Evolutionary conservation across 345 rosid genomes (phyloP), one percentile per base, ranked within the genome.

Genomic region (Carallia brachiata): DNA sequence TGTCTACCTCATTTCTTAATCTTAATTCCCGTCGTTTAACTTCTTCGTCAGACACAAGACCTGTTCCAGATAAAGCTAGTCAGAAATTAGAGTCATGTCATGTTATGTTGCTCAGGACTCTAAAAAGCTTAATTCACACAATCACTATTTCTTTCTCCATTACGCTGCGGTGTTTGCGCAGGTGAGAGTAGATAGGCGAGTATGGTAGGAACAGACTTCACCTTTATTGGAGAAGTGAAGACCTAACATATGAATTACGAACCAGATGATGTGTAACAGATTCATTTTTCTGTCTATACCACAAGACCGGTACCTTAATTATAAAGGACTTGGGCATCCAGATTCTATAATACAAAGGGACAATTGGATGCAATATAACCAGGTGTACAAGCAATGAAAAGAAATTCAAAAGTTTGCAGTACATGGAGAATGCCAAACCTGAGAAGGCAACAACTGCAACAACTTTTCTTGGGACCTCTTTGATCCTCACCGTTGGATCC

Each of bases 361-460:
- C 18, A 8, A 7, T 7, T 23, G 31, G 13, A n/a, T 37, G 19
- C 61, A 69, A 28, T 34, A 18, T 3, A 4, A 12, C 16, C 18
- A 44, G 15, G 18, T 1, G 13, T 44, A 19, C 47, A 18, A 61
- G 31, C 23, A 32, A 61, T 4, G 34, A 57, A 13, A 54, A 27
- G 9, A 31, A 34, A 39, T 47, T 32, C 27, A 37, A 48, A 19
- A 36, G 47, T 18, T 69, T 8, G 44, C 39, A 53, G 37, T 57
- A 17, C 13, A 40, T 61, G 57, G 66, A 17, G 37, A 62, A 65
- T 34, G 37, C 68, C 66, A 79, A 79, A 90, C 96, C 97, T 80
- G 98, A 88, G 76, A 94, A 94, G 60, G 89, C 87, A 67, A 83
- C 78, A 68, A 86, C 95, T 27, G 96, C 97, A 75, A 90, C 89